Evolutionary conservation across 352 stramenopile genomes (phyloP).

Genomic region (Globisporangium paddicum): DNA sequence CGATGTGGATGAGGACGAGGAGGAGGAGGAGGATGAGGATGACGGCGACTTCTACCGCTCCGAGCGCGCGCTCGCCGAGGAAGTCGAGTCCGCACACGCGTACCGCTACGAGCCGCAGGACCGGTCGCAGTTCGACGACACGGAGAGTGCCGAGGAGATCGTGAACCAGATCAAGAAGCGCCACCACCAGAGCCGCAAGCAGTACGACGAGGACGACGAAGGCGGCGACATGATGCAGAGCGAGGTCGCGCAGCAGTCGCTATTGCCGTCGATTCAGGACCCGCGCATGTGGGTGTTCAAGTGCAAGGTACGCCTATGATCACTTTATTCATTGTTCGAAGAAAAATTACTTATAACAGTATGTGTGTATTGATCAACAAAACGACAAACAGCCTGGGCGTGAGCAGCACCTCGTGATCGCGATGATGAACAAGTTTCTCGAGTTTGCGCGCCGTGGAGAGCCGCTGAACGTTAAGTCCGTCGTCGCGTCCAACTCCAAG

Average conservation of each 20-base stretch:
- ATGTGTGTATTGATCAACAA: not conserved
- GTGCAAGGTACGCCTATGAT: conserved; percentile 56
- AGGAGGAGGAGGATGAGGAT: conserved; percentile 83
- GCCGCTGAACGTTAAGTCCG: conserved; percentile 82
- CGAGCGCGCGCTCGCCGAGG: conserved; percentile 74
- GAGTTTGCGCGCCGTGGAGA: conserved; percentile 81
- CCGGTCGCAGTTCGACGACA: conserved; percentile 68
- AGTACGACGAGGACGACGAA: conserved; percentile 84
- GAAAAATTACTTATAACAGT: not conserved
- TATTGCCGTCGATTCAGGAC: conserved; percentile 86
- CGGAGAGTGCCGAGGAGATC: conserved; percentile 79
- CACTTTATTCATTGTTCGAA: not conserved
- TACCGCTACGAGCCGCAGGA: conserved; percentile 81
- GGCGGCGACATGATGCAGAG: conserved; percentile 79
- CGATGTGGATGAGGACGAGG: conserved; percentile 84
- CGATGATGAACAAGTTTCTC: conserved; percentile 90
- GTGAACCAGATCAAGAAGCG: conserved; percentile 88
- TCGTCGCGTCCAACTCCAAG: conserved; percentile 85
- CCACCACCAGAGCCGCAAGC: conserved; percentile 79
- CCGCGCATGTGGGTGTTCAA: conserved; percentile 90
- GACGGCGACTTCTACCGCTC: conserved; percentile 70
- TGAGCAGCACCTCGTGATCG: conserved; percentile 83
- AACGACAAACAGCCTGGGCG: conserved; percentile 42
- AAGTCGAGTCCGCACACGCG: conserved; percentile 52
- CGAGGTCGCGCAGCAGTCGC: conserved; percentile 83